Conservation (phyloP, 139 green algal genomes). For the Coelastrella sp. region DNA sequence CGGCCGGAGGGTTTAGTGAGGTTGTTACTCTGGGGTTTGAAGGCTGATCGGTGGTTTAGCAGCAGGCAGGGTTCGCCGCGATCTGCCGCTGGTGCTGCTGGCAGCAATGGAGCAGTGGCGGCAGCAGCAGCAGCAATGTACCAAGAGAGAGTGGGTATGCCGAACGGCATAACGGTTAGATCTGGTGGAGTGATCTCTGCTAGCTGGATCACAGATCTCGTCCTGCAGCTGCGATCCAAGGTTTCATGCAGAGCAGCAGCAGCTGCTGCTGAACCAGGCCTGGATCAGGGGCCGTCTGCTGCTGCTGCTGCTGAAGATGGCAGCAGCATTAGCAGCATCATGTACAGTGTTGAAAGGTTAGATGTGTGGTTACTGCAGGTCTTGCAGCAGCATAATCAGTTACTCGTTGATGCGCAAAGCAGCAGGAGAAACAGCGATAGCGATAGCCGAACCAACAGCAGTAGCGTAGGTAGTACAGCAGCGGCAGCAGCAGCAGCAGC, state of each 20-base stretch:
- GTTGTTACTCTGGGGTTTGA: neutral
- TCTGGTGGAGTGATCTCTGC: slow-evolving; percentile 1
- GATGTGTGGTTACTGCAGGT: too few relatives aligned
- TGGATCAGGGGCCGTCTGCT: neutral
- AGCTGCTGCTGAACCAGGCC: neutral
- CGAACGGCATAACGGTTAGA: neutral
- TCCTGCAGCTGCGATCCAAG: slow-evolving; percentile 8
- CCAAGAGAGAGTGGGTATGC: neutral
- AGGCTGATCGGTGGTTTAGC: slow-evolving; percentile 19
- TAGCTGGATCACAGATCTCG: neutral
- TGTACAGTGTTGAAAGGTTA: neutral
- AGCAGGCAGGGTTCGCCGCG: neutral
- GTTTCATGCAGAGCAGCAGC: neutral
- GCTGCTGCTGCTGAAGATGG: neutral
- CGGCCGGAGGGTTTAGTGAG: neutral
- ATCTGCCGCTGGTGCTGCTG: slow-evolving; percentile 11
- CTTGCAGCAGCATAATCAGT: too few relatives aligned
- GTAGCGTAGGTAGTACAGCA: too few relatives aligned
- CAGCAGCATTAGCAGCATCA: neutral
- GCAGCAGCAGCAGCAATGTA: neutral
- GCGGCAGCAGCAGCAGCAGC: too few relatives aligned
- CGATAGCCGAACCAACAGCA: too few relatives aligned
- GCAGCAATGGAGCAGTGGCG: neutral
- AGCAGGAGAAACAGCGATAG: too few relatives aligned
- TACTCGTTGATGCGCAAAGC: too few relatives aligned